Percentiles rank a stretch among this genome's conserved stretches.
Conservation (phyloP, 2,329 filamentous ascomycete species). For the Pseudogymnoascus sp. region DNA sequence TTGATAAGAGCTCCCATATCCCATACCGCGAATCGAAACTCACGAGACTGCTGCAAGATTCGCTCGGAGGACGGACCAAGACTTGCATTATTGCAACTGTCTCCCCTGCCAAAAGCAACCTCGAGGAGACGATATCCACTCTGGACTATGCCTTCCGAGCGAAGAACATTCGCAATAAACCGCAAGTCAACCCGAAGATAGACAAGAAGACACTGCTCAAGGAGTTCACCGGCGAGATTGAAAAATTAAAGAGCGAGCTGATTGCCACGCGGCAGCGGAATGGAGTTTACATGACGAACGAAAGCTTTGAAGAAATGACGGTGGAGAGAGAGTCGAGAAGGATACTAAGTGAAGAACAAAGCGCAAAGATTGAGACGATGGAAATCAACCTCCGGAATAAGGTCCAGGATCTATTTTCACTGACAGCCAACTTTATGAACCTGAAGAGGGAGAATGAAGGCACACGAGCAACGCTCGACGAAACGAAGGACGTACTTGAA, state of each 20-base stretch:
- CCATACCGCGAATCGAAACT: slow-evolving; percentile 92
- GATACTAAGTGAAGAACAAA: slow-evolving; percentile 87
- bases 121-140: slow-evolving; percentile 97
- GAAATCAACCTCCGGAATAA: slow-evolving; percentile 88
- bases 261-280: slow-evolving; percentile 90
- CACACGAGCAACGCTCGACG: slow-evolving; percentile 62
- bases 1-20: slow-evolving; percentile 83
- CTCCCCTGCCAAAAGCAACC: slow-evolving; percentile 86
- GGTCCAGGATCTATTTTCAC: slow-evolving; percentile 78
- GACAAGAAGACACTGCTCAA: slow-evolving; percentile 87
- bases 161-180: slow-evolving; percentile 98
- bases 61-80: slow-evolving; percentile 87
- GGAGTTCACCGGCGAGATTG: slow-evolving; percentile 87
- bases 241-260: slow-evolving; percentile 87
- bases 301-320: slow-evolving; percentile 83
- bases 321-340: slow-evolving; percentile 85
- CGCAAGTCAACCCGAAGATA: slow-evolving; percentile 84
- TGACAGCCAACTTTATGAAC: slow-evolving; percentile 80
- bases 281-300: slow-evolving; percentile 85
- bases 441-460: slow-evolving; percentile 85
- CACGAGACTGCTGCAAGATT: slow-evolving; percentile 90
- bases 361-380: slow-evolving; percentile 84
- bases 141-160: slow-evolving; percentile 95
- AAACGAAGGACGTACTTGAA: slow-evolving; percentile 72
- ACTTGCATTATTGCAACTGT: slow-evolving; percentile 98